Evolutionary conservation across 2,329 filamentous ascomycete species (phyloP), one percentile per base, ranked within the genome.

Genomic region (Pseudopyricularia javanii): DNA sequence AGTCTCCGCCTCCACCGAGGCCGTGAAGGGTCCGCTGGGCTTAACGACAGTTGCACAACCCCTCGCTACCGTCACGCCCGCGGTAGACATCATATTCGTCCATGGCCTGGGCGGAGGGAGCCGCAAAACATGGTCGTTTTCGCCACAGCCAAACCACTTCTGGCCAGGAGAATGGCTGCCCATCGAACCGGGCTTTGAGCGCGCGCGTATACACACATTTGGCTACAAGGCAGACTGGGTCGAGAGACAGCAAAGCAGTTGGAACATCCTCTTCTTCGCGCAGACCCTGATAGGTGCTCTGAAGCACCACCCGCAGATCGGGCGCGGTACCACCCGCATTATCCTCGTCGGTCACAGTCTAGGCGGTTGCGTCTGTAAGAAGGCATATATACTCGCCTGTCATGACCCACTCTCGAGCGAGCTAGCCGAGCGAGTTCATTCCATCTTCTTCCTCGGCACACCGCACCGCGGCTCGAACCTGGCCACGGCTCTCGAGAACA

Each of bases 301-400:
- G 17, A 60, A 58, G 32, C 65, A 63, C 49, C 57, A 62, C 20
- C 60, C 63, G 7, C 52, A 53, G 7, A 61, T 66, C 40, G 58
- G 59, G 33, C 37, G 54, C 53, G n/a, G 9, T 2, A 15, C 9
- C 9, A 62, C 62, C 7, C 63, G 63, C 3, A 66, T 75, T 22
- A 64, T 75, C 4, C 61, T 74, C n/a, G 62, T 74, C 11, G 70
- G 61, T 2, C 73, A 75, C 55, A 70, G 67, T 43, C 72, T 75
- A 72, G 73, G 73, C 1, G 72, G 72, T 12, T 61, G 62, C 53
- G 64, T 70, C n/a, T 59, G 59, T 4, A 67, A 68, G 54, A 63
- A 68, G 59, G 65, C 67, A 28, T 69, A 66, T 54, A 62, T 70
- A 22, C 56, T 68, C 6, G 65, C 66, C 7, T 59, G 59, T 15